phyloP scores from a whole-genome alignment of 805 yeast genomes.

The Maudiozyma saulgeensis region DNA sequence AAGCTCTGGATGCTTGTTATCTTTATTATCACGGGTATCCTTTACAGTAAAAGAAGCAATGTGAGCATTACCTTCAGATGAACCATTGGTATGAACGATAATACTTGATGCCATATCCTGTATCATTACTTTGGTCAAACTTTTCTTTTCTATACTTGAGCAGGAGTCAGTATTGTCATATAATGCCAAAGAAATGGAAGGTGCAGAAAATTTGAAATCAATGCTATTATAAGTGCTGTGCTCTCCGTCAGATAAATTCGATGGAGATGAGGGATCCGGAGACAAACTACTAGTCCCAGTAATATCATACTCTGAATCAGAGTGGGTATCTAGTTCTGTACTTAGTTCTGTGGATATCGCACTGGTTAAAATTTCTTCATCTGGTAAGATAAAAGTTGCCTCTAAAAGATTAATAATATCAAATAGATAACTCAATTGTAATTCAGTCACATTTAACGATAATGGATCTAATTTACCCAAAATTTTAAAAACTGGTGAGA shows the following conservation, averaged over 20 bases:
- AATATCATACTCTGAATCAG: neutral
- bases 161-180: constrained; percentile 42
- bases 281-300: neutral
- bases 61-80: constrained; percentile 49
- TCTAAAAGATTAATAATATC: constrained; percentile 48
- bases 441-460: constrained; percentile 58
- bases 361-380: neutral
- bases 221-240: constrained; percentile 4
- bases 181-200: constrained; percentile 52
- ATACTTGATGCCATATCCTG: constrained; percentile 47
- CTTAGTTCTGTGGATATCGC: neutral
- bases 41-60: constrained; percentile 66
- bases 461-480: constrained; percentile 43
- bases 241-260: neutral
- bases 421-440: constrained; percentile 52
- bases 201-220: constrained; percentile 47
- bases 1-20: constrained; percentile 68
- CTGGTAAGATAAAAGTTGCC: constrained; percentile 21
- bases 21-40: constrained; percentile 55
- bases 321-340: neutral
- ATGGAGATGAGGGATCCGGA: neutral
- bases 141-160: constrained; percentile 30
- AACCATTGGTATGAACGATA: constrained; percentile 42
- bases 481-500: constrained; percentile 41
- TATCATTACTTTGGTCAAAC: constrained; percentile 50